Conservation (phyloP, 495 filamentous ascomycete genomes). For the Penicillium verhagenii region DNA sequence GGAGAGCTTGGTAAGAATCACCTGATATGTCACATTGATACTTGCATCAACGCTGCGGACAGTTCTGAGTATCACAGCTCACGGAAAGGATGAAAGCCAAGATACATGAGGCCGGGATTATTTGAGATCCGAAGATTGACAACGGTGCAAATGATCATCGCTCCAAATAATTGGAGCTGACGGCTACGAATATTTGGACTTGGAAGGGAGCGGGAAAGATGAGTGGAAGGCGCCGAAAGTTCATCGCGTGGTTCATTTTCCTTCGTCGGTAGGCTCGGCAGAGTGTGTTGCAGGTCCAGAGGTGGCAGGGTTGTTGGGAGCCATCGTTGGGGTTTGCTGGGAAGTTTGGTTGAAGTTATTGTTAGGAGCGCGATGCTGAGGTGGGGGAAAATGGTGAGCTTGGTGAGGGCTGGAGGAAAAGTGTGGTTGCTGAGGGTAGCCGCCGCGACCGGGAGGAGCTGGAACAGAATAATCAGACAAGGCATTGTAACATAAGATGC, state of each 20-base stretch:
- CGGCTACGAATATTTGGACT: constrained; percentile 9
- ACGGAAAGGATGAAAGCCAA: not conserved
- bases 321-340: constrained; percentile 48
- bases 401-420: constrained; percentile 66
- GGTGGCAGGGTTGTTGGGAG: constrained; percentile 41
- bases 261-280: constrained; percentile 51
- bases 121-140: constrained; percentile 5
- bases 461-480: not conserved
- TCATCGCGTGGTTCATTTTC: constrained; percentile 49
- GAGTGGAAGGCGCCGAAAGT: constrained; percentile 1
- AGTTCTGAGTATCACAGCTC: not conserved
- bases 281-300: constrained; percentile 36
- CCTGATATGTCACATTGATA: constrained; percentile 2
- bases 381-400: constrained; percentile 61
- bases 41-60: constrained; percentile 7
- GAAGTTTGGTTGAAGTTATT: constrained; percentile 57
- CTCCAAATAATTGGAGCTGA: constrained; percentile 6
- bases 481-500: not conserved
- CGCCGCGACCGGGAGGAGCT: constrained; percentile 59
- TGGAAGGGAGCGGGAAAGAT: not conserved
- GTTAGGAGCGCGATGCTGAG: constrained; percentile 58
- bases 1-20: not conserved
- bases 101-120: not conserved
- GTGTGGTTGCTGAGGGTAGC: constrained; percentile 59
- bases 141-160: not conserved